Base-by-base conservation (phyloP, 371 early-diverging fungal species). In the Capniomyces stellatus region DNA sequence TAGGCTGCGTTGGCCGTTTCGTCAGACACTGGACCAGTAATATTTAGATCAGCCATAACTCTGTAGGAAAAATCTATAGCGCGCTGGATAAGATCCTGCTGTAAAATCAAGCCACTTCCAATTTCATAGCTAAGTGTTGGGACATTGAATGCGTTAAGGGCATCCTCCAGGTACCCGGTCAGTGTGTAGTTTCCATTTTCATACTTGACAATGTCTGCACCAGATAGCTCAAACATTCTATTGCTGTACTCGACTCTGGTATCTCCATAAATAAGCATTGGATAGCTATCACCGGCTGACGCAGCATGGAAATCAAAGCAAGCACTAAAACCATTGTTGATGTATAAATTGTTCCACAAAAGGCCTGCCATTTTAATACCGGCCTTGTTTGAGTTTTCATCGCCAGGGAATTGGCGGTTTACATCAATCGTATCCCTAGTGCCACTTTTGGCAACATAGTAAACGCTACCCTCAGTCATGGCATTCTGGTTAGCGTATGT, bases 231-330 rank as follows among this genome's bases (percentile, higher is more conserved):
- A 24, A 31, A 18, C 48, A 48, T 48, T 18, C 19, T 10, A 3
- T 48, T 3, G 10, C 27, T 31, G 30, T 48, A 48, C 27, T 28
- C 29, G 19, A 48, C 48, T 48, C 48, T 48, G 3, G 12, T 18
- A 24, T 48, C 48, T 18, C 29, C 48, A 24, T 48, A 48, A 12
- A 48, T 31, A 48, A 48, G 30, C 29, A 29, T 48, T 12, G 48
- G 48, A 23, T 29, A 48, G 27, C 30, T 10, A 23, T 10, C 15
- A 15, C 10, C 30, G 3, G 24, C 18, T 29, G 21, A 29, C 30
- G 27, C 29, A 6, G 48, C 30, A 25, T 48, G 48, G 25, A 19
- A 48, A 40, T 40, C 40, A 40, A 40, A 13, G 13, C 40, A 13
- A 40, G 40, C 40, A 40, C 15, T 40, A 40, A 40, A 40, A 40